Base-by-base conservation (phyloP, 1,284 basidiomycete genomes). In the Melampsora americana region DNA sequence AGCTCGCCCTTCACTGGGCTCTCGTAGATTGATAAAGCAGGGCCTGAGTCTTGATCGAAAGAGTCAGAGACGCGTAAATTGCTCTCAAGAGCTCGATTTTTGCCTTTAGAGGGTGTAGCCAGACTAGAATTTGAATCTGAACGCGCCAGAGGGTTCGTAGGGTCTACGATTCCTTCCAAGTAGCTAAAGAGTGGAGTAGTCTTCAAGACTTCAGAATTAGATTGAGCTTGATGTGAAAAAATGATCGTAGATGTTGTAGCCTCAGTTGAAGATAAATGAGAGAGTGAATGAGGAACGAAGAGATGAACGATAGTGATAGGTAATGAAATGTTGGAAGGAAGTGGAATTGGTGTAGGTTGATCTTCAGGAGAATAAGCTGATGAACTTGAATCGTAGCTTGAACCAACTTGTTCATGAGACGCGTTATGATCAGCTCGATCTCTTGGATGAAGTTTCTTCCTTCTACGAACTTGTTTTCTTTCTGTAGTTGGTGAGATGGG, bases 1-100 rank as follows among this genome's bases (percentile, higher is more conserved):
- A 93, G 80, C 11, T 86, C 85, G 70, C 93, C 93, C 78, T 92
- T 90, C 42, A 95, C 85, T 30, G 91, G 86, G 66, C 88, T 88
- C 82, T 95, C 93, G 91, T 92, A 96, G 65, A 89, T 90, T 77
- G 91, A 91, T 80, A 92, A 91, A 32, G 61, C 44, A 61, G 61
- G 53, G 14, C 35, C 23, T 35, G 66, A 46, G 16, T 44, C 32
- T 53, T 67, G 5, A 56, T 76, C 50, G 65, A 48, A 18, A 32
- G 46, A 16, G 60, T 65, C 23, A 77, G 77, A 16, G 64, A 64
- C n/a, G 42, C 59, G 44, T 75, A 71, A 44, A 76, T 71, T 23
- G 68, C 23, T 30, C 26, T 69, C 66, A 16, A 32, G 53, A 7
- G 50, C 66, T 32, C 66, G 66, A 48, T 67, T 18, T 26, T 67